Percentiles rank a stretch among this genome's conserved stretches.
Conservation (phyloP, 345 rosid genomes). For the Sisymbrium altissimum region DNA sequence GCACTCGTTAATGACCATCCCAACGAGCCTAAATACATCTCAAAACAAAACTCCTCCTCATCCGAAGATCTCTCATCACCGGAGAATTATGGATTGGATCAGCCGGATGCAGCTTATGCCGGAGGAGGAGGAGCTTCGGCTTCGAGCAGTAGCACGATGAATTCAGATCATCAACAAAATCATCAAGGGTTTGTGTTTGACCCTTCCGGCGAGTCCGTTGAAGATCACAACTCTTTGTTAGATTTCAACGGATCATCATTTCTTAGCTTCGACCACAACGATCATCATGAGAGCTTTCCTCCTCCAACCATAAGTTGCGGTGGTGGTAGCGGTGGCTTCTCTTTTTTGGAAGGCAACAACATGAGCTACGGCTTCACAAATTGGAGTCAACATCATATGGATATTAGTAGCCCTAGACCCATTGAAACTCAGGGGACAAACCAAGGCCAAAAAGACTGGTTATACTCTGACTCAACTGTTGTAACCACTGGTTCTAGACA, state of each 20-base stretch:
- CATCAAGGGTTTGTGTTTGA: conserved; percentile 38
- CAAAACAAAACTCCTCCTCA: conserved; percentile 30
- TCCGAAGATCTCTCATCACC: conserved; percentile 43
- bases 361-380: conserved; percentile 31
- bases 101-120: conserved; percentile 20
- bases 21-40: conserved; percentile 23
- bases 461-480: conserved; percentile 50
- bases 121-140: conserved; percentile 36
- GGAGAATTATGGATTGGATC: conserved; percentile 27
- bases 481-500: conserved; percentile 42
- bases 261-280: conserved; percentile 60
- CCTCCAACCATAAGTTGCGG: conserved; percentile 24
- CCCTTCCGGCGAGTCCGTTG: conserved; percentile 29
- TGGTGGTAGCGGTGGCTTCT: conserved; percentile 23
- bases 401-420: conserved; percentile 40
- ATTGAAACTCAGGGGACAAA: conserved; percentile 32
- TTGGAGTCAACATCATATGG: conserved; percentile 42
- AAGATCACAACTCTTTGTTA: conserved; percentile 59
- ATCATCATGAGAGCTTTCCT: conserved; percentile 30
- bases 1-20: conserved; percentile 46
- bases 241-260: conserved; percentile 70
- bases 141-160: conserved; percentile 46
- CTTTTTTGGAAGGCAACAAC: conserved; percentile 29
- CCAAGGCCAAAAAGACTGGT: conserved; percentile 49
- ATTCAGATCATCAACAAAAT: conserved; percentile 39